Base-by-base conservation (phyloP, 331 rosid species). In the Telfairia occidentalis region DNA sequence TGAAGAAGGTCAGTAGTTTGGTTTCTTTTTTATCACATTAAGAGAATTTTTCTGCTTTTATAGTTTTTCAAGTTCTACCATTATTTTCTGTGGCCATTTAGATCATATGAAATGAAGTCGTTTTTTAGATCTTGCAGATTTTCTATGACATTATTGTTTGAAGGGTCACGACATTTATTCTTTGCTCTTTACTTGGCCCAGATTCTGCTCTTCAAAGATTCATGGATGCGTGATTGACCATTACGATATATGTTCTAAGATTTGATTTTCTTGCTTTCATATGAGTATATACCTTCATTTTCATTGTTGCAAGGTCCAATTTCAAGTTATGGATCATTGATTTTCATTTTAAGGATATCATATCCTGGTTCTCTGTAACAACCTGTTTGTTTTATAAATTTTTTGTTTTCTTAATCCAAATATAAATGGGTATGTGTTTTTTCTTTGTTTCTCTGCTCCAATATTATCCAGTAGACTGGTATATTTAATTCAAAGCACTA, bases 1-100 rank as follows among this genome's bases (percentile, higher is more conserved):
- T 65, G 98, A 88, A 67, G 97, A 85, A 88, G 96, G 97, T 94
- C 65, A 73, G 77, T 35, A 53, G 43, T 78, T 48, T 49, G 5
- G 48, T 71, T 30, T 73, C 7, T 42, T 2, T 78, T 54, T 12
- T 63, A 0, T 18, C 46, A 37, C 50, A 73, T 10, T 19, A 11
- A 45, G 24, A n/a, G 37, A 29, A 7, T 53, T 5, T 75, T 77
- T 63, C 42, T n/a, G 21, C 28, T 42, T 80, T 40, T 24, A 10
- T 42, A 26, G 73, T 69, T 26, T 64, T 34, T 43, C 57, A 43
- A 42, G 32, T 21, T 67, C 34, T 26, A 67, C n/a, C 5, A 24
- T 67, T 21, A 2, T 24, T 69, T 13, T 69, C 13, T 45, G 0
- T 40, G 4, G 53, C 13, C 73, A 67, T 40, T 67, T 66, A 66